These are phyloP conservation scores for Aspergillus ochraceus DNA, from an alignment of 2,329 filamentous ascomycete species.

Conservation along the genomic window DNA sequence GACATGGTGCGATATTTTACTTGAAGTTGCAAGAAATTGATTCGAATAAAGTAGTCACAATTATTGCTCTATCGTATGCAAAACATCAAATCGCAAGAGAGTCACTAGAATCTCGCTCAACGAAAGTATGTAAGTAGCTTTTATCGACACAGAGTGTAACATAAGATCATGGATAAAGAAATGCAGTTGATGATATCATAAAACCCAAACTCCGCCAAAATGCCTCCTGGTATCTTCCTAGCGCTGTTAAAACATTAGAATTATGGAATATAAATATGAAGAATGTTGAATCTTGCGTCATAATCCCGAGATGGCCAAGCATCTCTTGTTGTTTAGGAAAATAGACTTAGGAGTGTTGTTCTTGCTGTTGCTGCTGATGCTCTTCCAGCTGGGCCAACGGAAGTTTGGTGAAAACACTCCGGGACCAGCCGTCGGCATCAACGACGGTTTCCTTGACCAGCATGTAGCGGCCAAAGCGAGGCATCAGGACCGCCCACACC, in stretches of 20 bases:
- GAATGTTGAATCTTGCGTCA: constrained; percentile 1
- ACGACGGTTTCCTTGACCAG: constrained; percentile 57
- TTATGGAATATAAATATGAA: constrained; percentile 2
- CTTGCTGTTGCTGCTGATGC: neutral
- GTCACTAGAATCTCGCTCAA: neutral
- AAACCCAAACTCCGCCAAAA: neutral
- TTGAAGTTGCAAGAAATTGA: too few species aligned
- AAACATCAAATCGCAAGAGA: neutral
- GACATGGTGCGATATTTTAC: neutral
- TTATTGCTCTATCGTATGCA: neutral
- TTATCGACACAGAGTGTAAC: neutral
- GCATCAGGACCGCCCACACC: constrained; percentile 52
- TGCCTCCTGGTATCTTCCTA: neutral
- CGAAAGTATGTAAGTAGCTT: neutral
- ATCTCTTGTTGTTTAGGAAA: neutral
- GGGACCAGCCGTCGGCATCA: constrained; percentile 65
- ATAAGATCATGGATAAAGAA: neutral
- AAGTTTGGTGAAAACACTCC: constrained; percentile 53
- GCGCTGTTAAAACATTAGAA: neutral
- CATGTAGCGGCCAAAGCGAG: constrained; percentile 48
- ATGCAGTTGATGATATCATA: neutral
- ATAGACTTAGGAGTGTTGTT: constrained; percentile 7
- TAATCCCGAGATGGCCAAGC: neutral
- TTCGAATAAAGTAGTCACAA: neutral
- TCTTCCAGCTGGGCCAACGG: constrained; percentile 30